Base-by-base conservation (phyloP, 352 stramenopile species). In the Phytophthora kernoviae region DNA sequence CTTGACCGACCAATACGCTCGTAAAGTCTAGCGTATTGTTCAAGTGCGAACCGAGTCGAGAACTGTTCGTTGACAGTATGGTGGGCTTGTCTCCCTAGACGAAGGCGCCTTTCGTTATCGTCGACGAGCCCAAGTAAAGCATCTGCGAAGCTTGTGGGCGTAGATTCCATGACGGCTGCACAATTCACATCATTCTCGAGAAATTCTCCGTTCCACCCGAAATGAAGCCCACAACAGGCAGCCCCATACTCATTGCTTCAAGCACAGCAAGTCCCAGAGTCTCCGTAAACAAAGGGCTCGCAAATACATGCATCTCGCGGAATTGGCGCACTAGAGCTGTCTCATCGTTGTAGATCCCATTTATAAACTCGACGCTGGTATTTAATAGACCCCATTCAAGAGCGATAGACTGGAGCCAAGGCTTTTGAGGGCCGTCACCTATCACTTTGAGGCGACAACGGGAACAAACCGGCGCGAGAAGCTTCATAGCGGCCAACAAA, bases 231-330 rank as follows among this genome's bases (percentile, higher is more conserved):
- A 89, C 71, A 15, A 87, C 63, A 9, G 77, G 79, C 0, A 87
- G 8, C 0, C 73, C 77, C 37, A 72, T 68, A 39, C 77, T 84
- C 79, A 89, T 87, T 12, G 79, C 79, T 55, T 89, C 79, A 0
- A 89, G 56, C 9, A 73, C 57, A 11, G 79, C 75, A 21, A 89
- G 70, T 4, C 79, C 74, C 2, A 89, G 61, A 1, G 77, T 89
- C 50, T 87, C 79, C 5, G 50, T 55, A 22, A 85, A 74, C n/a
- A 74, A 60, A 37, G 73, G 52, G 10, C 69, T 79, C 6, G 81
- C 56, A 18, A 77, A 79, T 21, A 70, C 77, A 45, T 85, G 65
- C 65, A 84, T 64, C 34, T 62, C 20, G 10, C 57, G 77, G 2
- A 84, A 20, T n/a, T 75, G 21, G 14, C 39, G 22, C 4, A 70